Base-by-base conservation (phyloP, 1,284 basidiomycete species). In the Apiotrichum laibachii region DNA sequence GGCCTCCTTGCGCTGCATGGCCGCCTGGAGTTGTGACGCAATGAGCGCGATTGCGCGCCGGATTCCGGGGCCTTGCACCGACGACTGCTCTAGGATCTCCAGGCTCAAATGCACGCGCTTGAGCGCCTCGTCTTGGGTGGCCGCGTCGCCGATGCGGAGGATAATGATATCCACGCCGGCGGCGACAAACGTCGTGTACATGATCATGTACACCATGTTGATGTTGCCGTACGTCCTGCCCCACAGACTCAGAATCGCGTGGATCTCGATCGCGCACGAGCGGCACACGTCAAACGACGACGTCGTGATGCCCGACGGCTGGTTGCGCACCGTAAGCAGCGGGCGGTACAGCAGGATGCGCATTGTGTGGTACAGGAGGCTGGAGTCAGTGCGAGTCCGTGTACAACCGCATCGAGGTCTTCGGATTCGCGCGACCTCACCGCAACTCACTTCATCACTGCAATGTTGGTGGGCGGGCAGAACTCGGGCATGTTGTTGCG, bases 181-280 rank as follows among this genome's bases (percentile, higher is more conserved):
- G 1, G 65, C 65, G 22, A 67, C 57, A 34, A 65, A 67, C 15
- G 59, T 61, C 31, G 57, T 55, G 59, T 67, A 67, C 61, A 65
- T 65, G 52, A 61, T 56, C 51, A 67, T 47, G 51, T 65, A 67
- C 34, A 67, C 63, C 57, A 64, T 61, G 61, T 67, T 67, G 57
- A 67, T 53, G 55, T 65, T 53, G 35, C 65, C 65, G 48, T 49
- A 67, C 5, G 65, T 67, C n/a, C 59, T 22, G 16, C 57, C 63
- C 65, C 65, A 67, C 9, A 64, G 55, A 9, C 57, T 56, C 21
- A 67, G 47, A 45, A 67, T 63, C 11, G 53, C 57, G 57, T 67
- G 60, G 37, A 67, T 63, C 18, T 64, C 65, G 22, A 67, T 64
- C 1, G 61, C 59, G 13, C 57, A 59, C 19, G 55, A 54, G 40